Conservation (phyloP, 305 asterid genomes). For the Withania somnifera region DNA sequence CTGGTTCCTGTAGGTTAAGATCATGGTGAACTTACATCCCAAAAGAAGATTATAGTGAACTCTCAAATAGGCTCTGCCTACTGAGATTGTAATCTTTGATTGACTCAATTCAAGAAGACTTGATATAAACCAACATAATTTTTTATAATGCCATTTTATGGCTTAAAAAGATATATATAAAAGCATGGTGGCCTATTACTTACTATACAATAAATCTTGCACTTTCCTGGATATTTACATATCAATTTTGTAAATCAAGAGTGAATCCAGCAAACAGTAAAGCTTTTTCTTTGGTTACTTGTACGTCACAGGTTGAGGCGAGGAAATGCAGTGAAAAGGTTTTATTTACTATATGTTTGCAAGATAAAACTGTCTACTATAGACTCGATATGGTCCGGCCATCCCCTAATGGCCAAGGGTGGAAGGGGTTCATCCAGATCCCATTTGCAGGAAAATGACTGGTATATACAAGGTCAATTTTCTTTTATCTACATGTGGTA, state of each 20-base stretch:
- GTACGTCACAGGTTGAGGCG: neutral
- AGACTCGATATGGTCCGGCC: neutral
- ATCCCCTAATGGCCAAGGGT: neutral
- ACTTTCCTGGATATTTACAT: too few species aligned
- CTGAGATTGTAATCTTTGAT: neutral
- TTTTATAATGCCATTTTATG: neutral
- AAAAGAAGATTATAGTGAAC: neutral
- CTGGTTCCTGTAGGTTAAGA: slow-evolving; percentile 31
- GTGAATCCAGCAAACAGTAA: too few species aligned
- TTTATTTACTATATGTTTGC: too few species aligned
- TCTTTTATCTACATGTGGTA: too few species aligned
- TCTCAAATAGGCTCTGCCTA: neutral
- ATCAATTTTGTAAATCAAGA: too few species aligned
- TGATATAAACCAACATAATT: neutral
- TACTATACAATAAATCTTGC: neutral
- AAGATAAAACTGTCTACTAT: neutral
- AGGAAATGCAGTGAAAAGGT: too few species aligned
- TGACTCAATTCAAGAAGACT: neutral
- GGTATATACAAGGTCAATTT: too few species aligned
- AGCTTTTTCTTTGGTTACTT: neutral
- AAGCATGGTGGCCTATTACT: neutral
- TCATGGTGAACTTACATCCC: neutral
- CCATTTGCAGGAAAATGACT: too few species aligned
- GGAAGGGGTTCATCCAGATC: neutral
- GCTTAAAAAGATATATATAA: neutral